Percentiles rank a stretch among this genome's conserved stretches.
These are phyloP conservation scores for Xylaria nigripes DNA, from an alignment of 495 filamentous ascomycete genomes.

Conservation along the genomic window DNA sequence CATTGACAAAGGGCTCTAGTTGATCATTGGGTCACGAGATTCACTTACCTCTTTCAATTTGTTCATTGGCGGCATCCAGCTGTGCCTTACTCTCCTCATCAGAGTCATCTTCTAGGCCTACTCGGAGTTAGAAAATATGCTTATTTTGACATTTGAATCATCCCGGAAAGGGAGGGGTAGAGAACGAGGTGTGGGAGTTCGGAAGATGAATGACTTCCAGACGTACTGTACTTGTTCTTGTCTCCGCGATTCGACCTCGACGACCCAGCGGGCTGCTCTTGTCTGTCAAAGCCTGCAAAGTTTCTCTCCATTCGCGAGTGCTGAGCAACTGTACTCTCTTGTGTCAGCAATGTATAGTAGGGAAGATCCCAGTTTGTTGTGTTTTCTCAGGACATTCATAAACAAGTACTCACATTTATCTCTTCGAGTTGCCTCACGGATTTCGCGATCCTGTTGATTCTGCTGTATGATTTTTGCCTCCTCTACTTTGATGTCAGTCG, in stretches of 20 bases:
- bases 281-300: slow-evolving; percentile 12
- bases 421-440: slow-evolving; percentile 57
- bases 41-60: slow-evolving; percentile 48
- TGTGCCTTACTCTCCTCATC: slow-evolving; percentile 18
- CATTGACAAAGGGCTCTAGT: neutral
- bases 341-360: neutral
- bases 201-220: neutral
- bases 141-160: neutral
- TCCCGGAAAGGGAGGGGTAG: neutral
- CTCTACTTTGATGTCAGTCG: neutral
- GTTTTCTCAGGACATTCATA: slow-evolving; percentile 33
- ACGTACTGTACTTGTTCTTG: slow-evolving; percentile 20
- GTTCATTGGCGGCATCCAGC: slow-evolving; percentile 66
- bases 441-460: slow-evolving; percentile 57
- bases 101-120: slow-evolving; percentile 20
- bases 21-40: neutral
- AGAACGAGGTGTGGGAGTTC: neutral
- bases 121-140: neutral
- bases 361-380: neutral
- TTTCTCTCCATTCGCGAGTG: slow-evolving; percentile 19
- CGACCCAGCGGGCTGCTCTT: neutral
- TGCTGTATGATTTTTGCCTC: slow-evolving; percentile 55
- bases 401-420: slow-evolving; percentile 67
- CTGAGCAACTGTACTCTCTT: slow-evolving; percentile 3
- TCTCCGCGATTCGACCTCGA: slow-evolving; percentile 4